Evolutionary conservation across 225 moss, liverwort and hornwort species (phyloP), one percentile per base, ranked within the genome.

Genomic region (Polytrichum formosum): DNA sequence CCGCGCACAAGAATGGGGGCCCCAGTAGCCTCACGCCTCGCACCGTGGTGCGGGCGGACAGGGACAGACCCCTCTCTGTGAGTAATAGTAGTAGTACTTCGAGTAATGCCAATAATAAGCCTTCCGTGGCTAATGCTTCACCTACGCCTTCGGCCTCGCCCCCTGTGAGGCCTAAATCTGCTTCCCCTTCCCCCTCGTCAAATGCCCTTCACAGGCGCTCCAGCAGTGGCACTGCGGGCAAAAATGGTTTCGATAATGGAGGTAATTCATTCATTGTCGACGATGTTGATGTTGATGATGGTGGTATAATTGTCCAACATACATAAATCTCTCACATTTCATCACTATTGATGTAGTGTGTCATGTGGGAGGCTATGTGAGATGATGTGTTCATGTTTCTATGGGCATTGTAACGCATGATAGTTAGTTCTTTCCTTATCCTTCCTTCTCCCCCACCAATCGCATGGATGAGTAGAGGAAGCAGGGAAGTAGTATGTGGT

Each of bases 101-200:
- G 55, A 19, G 68, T 68, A 31, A 61, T 35, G 56, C 67, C 66
- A 64, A 65, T 30, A 59, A 55, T 54, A 93, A 91, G 78, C 85
- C 91, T 26, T 78, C 85, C 19, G 72, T 56, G 6, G 77, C 85
- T 23, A 23, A 20, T 22, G 2, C 58, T 68, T 84, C 87, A 54
- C 73, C 91, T 2, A 70, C 85, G 30, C 68, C 80, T 53, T 75
- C 81, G 17, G 80, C 81, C 28, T 80, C 89, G 28, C 87, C 89
- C 28, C 82, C 79, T 65, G 78, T 83, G 74, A 85, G 91, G 17
- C 87, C 91, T 64, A 93, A 93, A 77, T 93, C 93, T 1, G 89
- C 86, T 66, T 93, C 91, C 23, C 93, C 93, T n/a, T 93, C 93
- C 13, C 88, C 91, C 13, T 91, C 91, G 25, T 73, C 77, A 37